Evolutionary conservation across 176 grass and related monocot species (phyloP).

Genomic region (Dendrocalamus sinicus): DNA sequence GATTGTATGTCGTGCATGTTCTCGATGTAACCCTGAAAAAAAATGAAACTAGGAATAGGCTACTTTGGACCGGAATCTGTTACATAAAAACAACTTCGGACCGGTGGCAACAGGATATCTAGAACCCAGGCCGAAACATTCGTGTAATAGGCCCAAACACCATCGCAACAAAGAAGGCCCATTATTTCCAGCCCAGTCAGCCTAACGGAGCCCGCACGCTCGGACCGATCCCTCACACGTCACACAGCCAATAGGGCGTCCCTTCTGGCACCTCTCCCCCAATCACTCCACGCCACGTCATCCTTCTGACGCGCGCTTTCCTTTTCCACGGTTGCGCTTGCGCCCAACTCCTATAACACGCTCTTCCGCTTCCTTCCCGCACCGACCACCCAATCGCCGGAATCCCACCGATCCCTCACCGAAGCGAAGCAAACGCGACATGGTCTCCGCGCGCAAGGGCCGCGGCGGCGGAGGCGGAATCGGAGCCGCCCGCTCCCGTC

Average conservation of each 20-base stretch:
- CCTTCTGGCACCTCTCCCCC: conserved; percentile 38
- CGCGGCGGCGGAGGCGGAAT: conserved; percentile 21
- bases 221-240: conserved; percentile 12
- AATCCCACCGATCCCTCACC: neutral
- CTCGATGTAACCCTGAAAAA: no score
- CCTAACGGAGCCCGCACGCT: neutral
- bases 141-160: neutral
- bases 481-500: conserved; percentile 8
- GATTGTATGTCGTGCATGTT: no score
- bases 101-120: neutral
- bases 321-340: neutral
- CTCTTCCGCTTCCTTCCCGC: conserved; percentile 9
- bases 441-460: conserved; percentile 49
- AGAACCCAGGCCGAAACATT: neutral
- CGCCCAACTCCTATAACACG: neutral
- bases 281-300: conserved; percentile 45
- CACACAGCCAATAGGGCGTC: conserved; percentile 48
- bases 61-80: no score
- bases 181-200: neutral
- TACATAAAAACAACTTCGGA: no score
- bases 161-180: neutral
- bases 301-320: conserved; percentile 41
- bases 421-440: conserved; percentile 27
- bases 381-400: neutral
- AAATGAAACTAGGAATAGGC: no score